Conservation (phyloP, 1,139 yeast genomes). For the Kodamaea derodonti region DNA sequence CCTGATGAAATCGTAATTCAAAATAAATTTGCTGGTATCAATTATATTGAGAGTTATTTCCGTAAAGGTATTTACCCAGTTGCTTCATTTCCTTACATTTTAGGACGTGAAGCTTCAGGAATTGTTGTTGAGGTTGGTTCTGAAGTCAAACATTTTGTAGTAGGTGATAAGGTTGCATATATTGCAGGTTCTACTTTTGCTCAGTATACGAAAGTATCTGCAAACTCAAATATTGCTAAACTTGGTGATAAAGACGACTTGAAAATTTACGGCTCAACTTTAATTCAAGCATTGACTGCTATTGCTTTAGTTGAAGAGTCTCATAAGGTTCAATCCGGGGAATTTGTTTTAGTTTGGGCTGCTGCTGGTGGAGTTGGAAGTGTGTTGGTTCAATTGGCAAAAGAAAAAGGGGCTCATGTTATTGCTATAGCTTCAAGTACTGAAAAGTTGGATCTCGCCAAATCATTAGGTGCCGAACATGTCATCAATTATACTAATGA, state of each 20-base stretch:
- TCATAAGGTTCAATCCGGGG: constrained; percentile 62
- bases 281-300: constrained; percentile 78
- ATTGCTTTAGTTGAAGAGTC: constrained; percentile 65
- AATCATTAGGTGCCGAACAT: constrained; percentile 70
- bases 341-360: constrained; percentile 74
- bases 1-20: constrained; percentile 61
- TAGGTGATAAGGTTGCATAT: constrained; percentile 78
- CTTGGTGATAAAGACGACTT: constrained; percentile 46
- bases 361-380: constrained; percentile 95
- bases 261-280: constrained; percentile 54
- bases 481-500: constrained; percentile 57
- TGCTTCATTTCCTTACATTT: constrained; percentile 47
- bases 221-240: constrained; percentile 34
- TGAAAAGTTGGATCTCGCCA: constrained; percentile 60
- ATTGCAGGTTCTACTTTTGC: constrained; percentile 54
- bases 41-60: constrained; percentile 79
- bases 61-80: constrained; percentile 71
- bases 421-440: constrained; percentile 81
- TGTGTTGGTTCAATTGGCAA: constrained; percentile 59
- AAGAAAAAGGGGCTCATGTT: constrained; percentile 65
- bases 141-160: constrained; percentile 49
- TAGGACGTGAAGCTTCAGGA: constrained; percentile 89
- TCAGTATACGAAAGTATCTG: constrained; percentile 56
- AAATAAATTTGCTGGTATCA: constrained; percentile 73
- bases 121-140: constrained; percentile 65